A percentile compares a stretch with the other conserved stretches of the same genome.
phyloP scores from a whole-genome alignment of 805 yeast genomes.

The Candida sphagnicola region DNA sequence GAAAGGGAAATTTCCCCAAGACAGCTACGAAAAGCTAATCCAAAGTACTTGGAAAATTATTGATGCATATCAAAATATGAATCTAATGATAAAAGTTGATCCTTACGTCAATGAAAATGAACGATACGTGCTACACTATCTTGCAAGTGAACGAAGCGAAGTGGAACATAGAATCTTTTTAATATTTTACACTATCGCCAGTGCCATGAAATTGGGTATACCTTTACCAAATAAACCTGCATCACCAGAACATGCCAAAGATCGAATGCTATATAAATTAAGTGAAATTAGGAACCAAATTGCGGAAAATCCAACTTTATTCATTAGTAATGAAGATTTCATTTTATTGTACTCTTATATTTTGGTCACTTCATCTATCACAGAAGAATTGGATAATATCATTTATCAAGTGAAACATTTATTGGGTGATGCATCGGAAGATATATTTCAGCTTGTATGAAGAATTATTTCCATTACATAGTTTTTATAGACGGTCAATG shows the following conservation, averaged over 20 bases:
- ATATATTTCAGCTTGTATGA: conserved; percentile 46
- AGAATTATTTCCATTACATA: too few species aligned
- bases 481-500: too few species aligned
- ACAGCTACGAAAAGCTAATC: conserved; percentile 48
- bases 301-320: conserved; percentile 15
- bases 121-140: conserved; percentile 48
- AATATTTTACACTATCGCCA: conserved; percentile 73
- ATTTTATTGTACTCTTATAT: conserved; percentile 73
- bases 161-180: conserved; percentile 69
- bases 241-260: conserved; percentile 70
- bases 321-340: conserved; percentile 63
- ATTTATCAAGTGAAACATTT: conserved; percentile 52
- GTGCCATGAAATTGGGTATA: conserved; percentile 69
- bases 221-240: conserved; percentile 79
- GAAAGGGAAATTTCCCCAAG: conserved; percentile 66
- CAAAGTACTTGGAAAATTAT: conserved; percentile 58
- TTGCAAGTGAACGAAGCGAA: conserved; percentile 59
- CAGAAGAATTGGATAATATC: conserved; percentile 60
- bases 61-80: conserved; percentile 73
- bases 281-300: conserved; percentile 47
- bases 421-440: conserved; percentile 65
- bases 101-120: conserved; percentile 52
- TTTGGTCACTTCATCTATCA: conserved; percentile 64
- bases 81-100: conserved; percentile 62
- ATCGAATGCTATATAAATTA: conserved; percentile 61